Base-by-base conservation (phyloP, 345 rosid species). In the Geranium brycei region DNA sequence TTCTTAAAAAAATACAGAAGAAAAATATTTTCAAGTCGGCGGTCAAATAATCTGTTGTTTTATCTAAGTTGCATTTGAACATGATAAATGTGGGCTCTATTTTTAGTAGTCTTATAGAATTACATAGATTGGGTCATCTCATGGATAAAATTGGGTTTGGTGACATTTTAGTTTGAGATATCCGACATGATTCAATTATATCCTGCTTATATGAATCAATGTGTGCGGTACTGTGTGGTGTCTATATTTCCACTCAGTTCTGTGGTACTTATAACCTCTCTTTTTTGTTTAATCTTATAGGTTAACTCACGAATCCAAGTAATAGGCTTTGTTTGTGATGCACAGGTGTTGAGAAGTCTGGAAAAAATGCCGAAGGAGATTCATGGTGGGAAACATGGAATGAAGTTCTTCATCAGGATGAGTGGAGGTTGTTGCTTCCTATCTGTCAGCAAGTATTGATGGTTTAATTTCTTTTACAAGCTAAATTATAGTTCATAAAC, bases 351-450 rank as follows among this genome's bases (percentile, higher is more conserved):
- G 99, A 93, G 76, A 93, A 93, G 79, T 93, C 97, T 64, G 99
- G 99, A 75, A 85, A 75, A 75, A 93, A 86, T 78, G 86, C 87
- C 7, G 99, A 85, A 75, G 99, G 97, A 65, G 97, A 93, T 76
- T 83, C 97, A 17, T 93, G 99, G 99, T 93, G 97, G 99, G 97
- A 93, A 71, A 93, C 96, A 59, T 93, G 99, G 99, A 92, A 86
- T 77, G 99, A 93, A 82, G 87, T 93, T 69, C 86, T 90, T 57
- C 87, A 93, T 75, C 99, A 89, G 79, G 99, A 93, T 78, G 97
- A 93, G 70, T 93, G 99, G 99, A 93, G 99, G 99, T 93, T 76
- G 53, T 71, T 59, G 71, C 17, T 40, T 19, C 14, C 40, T 63
- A 67, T 57, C 61, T 40, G 55, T 28, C 17, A 41, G 65, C 62